These are phyloP conservation scores for Aspergillus sp. DNA, from an alignment of 2,329 filamentous ascomycete genomes.

Conservation along the genomic window DNA sequence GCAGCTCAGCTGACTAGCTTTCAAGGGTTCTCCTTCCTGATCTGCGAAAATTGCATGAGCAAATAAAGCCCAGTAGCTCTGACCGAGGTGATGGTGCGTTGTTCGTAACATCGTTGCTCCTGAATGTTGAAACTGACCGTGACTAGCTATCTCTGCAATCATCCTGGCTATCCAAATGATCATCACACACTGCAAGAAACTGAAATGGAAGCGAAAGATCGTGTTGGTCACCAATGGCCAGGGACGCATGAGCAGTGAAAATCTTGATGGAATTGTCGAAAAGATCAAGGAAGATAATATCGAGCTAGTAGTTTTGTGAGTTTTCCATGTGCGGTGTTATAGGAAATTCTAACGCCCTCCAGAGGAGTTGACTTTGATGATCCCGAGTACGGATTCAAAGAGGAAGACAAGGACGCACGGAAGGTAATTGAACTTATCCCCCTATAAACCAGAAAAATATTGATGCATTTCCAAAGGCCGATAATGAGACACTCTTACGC, in stretches of 20 bases:
- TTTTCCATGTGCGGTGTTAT: conserved; percentile 10
- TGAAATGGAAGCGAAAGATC: conserved; percentile 77
- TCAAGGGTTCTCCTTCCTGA: conserved; percentile 60
- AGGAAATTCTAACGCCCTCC: conserved; percentile 17
- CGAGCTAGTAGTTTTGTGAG: conserved; percentile 72
- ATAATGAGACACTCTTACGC: conserved; percentile 68
- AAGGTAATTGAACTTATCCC: conserved; percentile 52
- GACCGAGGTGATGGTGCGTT: conserved; percentile 65
- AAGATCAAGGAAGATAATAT: conserved; percentile 75
- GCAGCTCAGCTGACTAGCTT: no score
- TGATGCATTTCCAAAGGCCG: conserved; percentile 38
- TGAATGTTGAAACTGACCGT: conserved; percentile 11
- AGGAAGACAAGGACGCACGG: conserved; percentile 69
- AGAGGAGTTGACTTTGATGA: conserved; percentile 95
- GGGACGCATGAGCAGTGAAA: conserved; percentile 67
- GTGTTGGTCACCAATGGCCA: conserved; percentile 80
- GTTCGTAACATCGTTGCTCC: neutral
- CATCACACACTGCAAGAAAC: conserved; percentile 67
- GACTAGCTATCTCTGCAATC: conserved; percentile 68
- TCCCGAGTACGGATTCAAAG: conserved; percentile 80
- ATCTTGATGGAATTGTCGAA: conserved; percentile 62
- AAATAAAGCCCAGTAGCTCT: conserved; percentile 64
- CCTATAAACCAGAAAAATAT: no score
- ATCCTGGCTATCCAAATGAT: conserved; percentile 88
- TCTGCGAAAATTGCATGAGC: conserved; percentile 59